Base-by-base conservation (phyloP, 306 rosid genomes). In the Cicer yamashitae region DNA sequence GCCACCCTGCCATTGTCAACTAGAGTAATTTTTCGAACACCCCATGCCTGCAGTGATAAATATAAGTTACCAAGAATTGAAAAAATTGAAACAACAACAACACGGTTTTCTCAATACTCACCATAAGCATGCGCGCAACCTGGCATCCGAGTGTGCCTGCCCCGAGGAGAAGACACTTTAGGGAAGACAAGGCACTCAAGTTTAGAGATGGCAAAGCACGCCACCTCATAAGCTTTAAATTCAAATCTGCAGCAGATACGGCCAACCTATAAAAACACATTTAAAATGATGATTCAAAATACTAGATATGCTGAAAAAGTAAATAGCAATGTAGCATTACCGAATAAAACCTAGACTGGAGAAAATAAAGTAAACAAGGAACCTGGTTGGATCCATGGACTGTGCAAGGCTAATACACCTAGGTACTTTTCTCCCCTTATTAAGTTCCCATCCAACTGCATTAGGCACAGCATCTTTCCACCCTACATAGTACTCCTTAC, bases 101-200 rank as follows among this genome's bases (percentile, higher is more conserved):
- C 58, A 65, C 7, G 60, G 77, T 7, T 65, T 67, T 53, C 47
- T 57, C 34, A 80, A 75, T 71, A 82, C 91, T 85, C 88, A 94
- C 98, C 98, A 94, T 92, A 81, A 94, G 98, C 93, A 82, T 91
- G 59, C 98, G 97, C 8, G 97, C 96, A 66, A 94, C 98, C 85
- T 94, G 98, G 84, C 98, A 94, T 84, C 98, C 98, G 65, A 94
- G 98, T 12, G 98, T 92, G 60, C 98, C 96, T 11, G 98, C 97
- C 80, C 98, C 98, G 17, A 94, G 91, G 69, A 94, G 94, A 77
- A 94, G 98, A 84, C 98, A 94, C 85, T 91, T 94, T 65, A 87
- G 76, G 67, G 91, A 87, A 71, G 96, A 94, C 83, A 94, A 80
- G 81, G 80, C 62, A 67, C 66, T 84, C 78, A 94, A 84, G 79